Base-by-base conservation (phyloP, 2,329 filamentous ascomycete species). In the Gnomoniopsis smithogilvyi region DNA sequence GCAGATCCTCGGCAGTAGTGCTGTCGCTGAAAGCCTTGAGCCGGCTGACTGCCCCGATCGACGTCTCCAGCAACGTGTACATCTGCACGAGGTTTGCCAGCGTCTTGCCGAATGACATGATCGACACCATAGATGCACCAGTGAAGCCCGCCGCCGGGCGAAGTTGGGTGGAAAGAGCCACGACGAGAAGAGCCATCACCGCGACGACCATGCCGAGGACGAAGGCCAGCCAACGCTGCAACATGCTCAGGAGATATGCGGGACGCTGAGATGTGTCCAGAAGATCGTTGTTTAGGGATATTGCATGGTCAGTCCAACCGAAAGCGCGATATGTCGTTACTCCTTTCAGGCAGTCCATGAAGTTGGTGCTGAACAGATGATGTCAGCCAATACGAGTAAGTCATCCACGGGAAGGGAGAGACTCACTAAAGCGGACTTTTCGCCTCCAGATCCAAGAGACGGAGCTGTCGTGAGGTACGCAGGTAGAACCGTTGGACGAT, bases 391-490 rank as follows among this genome's bases (percentile, higher is more conserved):
- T n/a, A 34, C 15, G 14, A 41, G 24, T 11, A 41, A 14, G 38
- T 41, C 38, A 12, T 15, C 14, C 38, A 41, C 12, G 38, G 38
- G 38, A 12, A 14, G 38, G 38, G 38, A 41, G 38, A 24, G 17
- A 61, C 73, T 17, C 75, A 81, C 71, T 82, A 85, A 0, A 87
- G 70, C 0, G 83, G 83, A 1, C 80, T 79, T 63, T 87, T 86
- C 1, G 81, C 78, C 67, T 88, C 85, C 1, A 88, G 75, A 49
- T 88, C 85, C 12, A 88, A 68, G 21, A 85, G 75, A 51, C 85
- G 77, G 8, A 88, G 67, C 66, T 88, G 85, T 0, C 84, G 73
- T 0, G 83, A 86, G 0, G 84, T 88, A 0, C 81, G 75, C 2
- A 88, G 74, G 63, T 88, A 88, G 51, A 84, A 76, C 54, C 74